phyloP scores from a whole-genome alignment of 2,329 filamentous ascomycete genomes.

The Phialemonium atrogriseum region DNA sequence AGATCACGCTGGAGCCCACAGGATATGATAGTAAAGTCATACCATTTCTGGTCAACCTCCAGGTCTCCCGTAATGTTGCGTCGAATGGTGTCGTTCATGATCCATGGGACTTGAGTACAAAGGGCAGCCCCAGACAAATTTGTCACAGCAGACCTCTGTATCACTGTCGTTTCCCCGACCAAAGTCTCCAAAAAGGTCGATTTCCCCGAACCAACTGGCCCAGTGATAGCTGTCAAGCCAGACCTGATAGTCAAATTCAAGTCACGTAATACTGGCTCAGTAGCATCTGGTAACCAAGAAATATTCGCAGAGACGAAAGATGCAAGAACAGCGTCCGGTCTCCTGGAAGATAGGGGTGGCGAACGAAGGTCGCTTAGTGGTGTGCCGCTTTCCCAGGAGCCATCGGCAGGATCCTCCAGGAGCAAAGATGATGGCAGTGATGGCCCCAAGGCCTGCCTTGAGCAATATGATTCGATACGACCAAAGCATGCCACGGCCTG shows the following conservation, averaged over 20 bases:
- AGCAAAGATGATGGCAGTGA: too few species aligned
- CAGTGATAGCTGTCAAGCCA: constrained; percentile 8
- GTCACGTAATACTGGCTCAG: constrained; percentile 8
- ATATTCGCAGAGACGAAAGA: neutral
- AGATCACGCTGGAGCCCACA: constrained; percentile 10
- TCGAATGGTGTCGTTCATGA: constrained; percentile 10
- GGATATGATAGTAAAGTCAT: constrained; percentile 4
- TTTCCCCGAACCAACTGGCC: constrained; percentile 16
- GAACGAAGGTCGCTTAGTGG: neutral
- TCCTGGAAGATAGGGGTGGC: neutral
- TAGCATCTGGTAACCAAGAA: neutral
- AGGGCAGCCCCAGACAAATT: constrained; percentile 7
- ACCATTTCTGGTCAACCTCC: constrained; percentile 9
- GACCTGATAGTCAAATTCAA: constrained; percentile 6
- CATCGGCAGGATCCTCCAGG: neutral
- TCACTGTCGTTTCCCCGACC: constrained; percentile 10
- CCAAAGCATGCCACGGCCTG: constrained; percentile 12
- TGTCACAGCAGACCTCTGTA: constrained; percentile 3
- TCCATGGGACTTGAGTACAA: constrained; percentile 15
- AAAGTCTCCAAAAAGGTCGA: constrained; percentile 13
- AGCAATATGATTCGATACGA: constrained; percentile 13
- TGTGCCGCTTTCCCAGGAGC: neutral
- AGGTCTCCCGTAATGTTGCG: constrained; percentile 10
- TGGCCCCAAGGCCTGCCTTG: neutral
- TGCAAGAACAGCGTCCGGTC: neutral